Base-by-base conservation (phyloP, 2,329 filamentous ascomycete genomes). In the Trichoderma gracile region DNA sequence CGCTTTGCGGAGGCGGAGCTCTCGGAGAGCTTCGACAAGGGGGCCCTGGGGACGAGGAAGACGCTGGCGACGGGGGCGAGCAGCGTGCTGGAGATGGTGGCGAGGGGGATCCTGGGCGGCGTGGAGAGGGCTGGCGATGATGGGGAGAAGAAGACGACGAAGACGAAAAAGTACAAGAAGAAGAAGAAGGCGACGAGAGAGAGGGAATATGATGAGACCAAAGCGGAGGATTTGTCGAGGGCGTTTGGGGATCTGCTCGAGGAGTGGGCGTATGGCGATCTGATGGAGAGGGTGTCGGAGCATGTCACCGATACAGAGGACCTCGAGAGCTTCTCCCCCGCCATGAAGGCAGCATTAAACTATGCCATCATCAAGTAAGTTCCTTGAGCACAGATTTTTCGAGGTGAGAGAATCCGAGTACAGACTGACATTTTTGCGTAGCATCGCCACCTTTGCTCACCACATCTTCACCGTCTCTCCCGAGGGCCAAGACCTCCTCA, bases 1-100 rank as follows among this genome's bases (percentile, higher is more conserved):
- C 81, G 86, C 70, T 78, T 94, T 61, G 87, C 83, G 9, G 82
- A 87, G 38, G 89, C 86, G 2, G 86, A 91, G 57, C 78, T 94
- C 38, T 92, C 89, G 1, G 91, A 94, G 74, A 92, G 89, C 73
- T 94, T 93, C 71, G 91, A 94, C 74, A 92, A 92, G 75, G 90
- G 89, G 15, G 82, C 86, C 0, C 77, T 94, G 68, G 91, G 91
- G 0, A 87, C 88, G 65, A 82, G 91, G 58, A 93, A 92, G 77
- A 90, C 89, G 21, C 77, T 94, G 55, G 86, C 90, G 0, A 92
- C 91, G 7, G 90, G 88, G 0, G 82, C 87, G 10, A 89, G 89
- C 42, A 85, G 86, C 7, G 75, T 93, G 64, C 80, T 91, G 61
- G 91, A 93, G 76, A 86, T 88, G 71, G 78, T 90, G 14, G 86